Conservation (phyloP, 2,329 filamentous ascomycete species). For the Apiospora phragmitis region DNA sequence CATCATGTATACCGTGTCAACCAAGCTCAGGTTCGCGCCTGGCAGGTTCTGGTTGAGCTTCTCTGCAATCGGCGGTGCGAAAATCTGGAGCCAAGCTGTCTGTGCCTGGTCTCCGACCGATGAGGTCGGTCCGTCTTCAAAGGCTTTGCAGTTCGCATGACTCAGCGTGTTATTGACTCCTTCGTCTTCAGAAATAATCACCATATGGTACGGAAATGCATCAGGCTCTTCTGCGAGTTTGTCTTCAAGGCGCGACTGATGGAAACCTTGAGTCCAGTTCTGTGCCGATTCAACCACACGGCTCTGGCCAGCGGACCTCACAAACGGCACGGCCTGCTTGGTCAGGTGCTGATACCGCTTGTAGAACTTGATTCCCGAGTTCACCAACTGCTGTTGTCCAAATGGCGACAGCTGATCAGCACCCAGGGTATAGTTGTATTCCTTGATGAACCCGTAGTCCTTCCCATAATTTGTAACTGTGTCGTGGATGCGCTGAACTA, state of each 20-base stretch:
- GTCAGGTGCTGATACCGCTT: slow-evolving; percentile 68
- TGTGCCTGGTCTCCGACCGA: slow-evolving; percentile 52
- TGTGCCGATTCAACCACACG: slow-evolving; percentile 74
- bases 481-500: slow-evolving; percentile 66
- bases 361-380: slow-evolving; percentile 77
- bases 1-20: slow-evolving; percentile 74
- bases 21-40: slow-evolving; percentile 63
- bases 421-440: slow-evolving; percentile 72
- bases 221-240: slow-evolving; percentile 42
- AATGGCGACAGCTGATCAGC: slow-evolving; percentile 68
- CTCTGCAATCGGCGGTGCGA: slow-evolving; percentile 65
- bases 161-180: slow-evolving; percentile 80
- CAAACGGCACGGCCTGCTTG: slow-evolving; percentile 60
- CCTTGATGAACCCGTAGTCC: slow-evolving; percentile 68
- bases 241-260: slow-evolving; percentile 48
- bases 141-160: slow-evolving; percentile 69
- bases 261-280: slow-evolving; percentile 76
- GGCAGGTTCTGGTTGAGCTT: slow-evolving; percentile 70
- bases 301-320: slow-evolving; percentile 68
- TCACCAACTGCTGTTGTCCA: slow-evolving; percentile 68
- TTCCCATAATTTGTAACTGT: slow-evolving; percentile 56
- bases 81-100: slow-evolving; percentile 59
- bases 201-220: slow-evolving; percentile 53
- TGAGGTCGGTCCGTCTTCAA: slow-evolving; percentile 60
- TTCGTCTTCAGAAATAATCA: slow-evolving; percentile 68